Base-by-base conservation (phyloP, 768 basidiomycete species). In the Collybia mongolica region DNA sequence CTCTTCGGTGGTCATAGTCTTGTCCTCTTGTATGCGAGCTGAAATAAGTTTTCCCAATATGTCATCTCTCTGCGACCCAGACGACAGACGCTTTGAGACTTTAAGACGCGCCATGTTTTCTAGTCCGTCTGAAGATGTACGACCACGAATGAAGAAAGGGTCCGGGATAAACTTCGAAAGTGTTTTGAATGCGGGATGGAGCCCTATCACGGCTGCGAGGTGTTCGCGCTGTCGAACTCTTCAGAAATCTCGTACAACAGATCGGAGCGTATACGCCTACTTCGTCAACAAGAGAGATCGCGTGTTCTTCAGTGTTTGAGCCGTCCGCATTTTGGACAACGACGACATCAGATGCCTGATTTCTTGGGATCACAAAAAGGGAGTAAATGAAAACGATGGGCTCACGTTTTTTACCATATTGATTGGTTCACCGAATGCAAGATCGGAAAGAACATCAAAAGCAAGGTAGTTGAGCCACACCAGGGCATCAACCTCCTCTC, bases 381-480 rank as follows among this genome's bases (percentile, higher is more conserved):
- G 32, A 19, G 26, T 40, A 44, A 32, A 26, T 32, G 5, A 20
- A 14, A 23, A 20, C 3, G 2, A 32, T 3, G 32, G 32, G 49
- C 46, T 28, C 48, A 60, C 60, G 7, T 57, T 57, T 23, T 58
- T 52, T 3, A 69, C 47, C 67, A 69, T 71, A 14, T 65, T 67
- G 26, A 71, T 58, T 7, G 65, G 48, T 49, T 65, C 61, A 5
- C 68, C 70, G 41, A 70, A 71, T 1, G 65, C 66, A 19, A 71
- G 60, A 38, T 66, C 64, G 2, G 67, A 66, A 9, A 70, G 51
- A 24, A 66, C 55, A 44, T 70, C 68, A 44, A 68, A 67, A 2
- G 70, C 60, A 20, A 71, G 52, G 42, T 63, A 69, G 48, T 71
- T 68, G 53, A 71, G 59, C 66, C 66, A 68, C 39, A 58, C 28